These are phyloP conservation scores for Wallacemonas sp. DNA, from an alignment of 208 protist genomes.

Conservation along the genomic window DNA sequence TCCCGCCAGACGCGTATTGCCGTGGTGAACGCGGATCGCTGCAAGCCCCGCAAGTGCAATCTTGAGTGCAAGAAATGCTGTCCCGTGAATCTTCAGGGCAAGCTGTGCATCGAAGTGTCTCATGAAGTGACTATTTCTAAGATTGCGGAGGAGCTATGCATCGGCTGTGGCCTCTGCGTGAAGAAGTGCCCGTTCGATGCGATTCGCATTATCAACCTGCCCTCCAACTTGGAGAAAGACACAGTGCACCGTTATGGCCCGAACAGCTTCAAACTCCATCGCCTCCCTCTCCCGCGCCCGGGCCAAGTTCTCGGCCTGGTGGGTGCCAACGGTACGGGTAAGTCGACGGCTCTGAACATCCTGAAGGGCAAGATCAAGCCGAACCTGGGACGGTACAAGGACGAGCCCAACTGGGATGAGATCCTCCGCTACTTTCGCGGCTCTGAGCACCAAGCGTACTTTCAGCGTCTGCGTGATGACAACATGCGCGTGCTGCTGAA, in stretches of 20 bases:
- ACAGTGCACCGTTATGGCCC: conserved; percentile 99
- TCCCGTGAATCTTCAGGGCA: conserved; percentile 98
- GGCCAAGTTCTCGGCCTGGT: conserved; percentile 99
- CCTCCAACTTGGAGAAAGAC: conserved; percentile 96
- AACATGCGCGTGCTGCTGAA: conserved; percentile 98
- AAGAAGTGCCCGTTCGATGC: conserved; percentile 99
- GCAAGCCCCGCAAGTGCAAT: conserved; percentile 99
- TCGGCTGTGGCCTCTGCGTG: conserved; percentile 99
- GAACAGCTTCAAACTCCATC: conserved; percentile 99
- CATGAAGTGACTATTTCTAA: conserved; percentile 91
- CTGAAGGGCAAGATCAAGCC: conserved; percentile 98
- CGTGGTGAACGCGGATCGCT: conserved; percentile 98
- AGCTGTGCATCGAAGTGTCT: conserved; percentile 99
- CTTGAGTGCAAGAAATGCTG: conserved; percentile 99
- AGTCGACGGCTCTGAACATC: conserved; percentile 99
- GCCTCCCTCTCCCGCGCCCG: conserved; percentile 97
- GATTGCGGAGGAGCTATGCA: conserved; percentile 99
- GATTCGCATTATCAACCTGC: conserved; percentile 99
- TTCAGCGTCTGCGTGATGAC: conserved; percentile 98
- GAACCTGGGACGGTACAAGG: conserved; percentile 97
- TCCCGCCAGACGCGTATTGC: conserved; percentile 98
- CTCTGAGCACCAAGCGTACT: conserved; percentile 99
- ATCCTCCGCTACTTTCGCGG: conserved; percentile 99
- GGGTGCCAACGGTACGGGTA: conserved; percentile 99
- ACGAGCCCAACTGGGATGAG: conserved; percentile 97